Percentiles rank a stretch among this genome's conserved stretches.
phyloP scores from a whole-genome alignment of 2,329 filamentous ascomycete genomes.

The Monilinia aucupariae region DNA sequence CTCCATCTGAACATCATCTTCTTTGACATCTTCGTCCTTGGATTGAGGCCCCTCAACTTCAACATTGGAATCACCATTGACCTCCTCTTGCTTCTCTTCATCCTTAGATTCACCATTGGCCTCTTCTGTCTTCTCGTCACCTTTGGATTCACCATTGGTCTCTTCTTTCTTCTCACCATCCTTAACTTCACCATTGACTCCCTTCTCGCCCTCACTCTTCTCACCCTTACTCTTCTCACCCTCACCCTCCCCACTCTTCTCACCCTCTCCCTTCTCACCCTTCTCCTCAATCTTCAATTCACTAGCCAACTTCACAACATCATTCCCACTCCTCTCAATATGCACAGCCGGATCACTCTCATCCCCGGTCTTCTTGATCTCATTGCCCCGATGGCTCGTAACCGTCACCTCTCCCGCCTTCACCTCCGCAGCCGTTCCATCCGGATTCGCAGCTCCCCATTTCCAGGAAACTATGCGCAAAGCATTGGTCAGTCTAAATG shows the following conservation, averaged over 20 bases:
- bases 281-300: slow-evolving; percentile 48
- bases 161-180: slow-evolving; percentile 19
- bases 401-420: slow-evolving; percentile 56
- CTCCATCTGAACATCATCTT: slow-evolving; percentile 17
- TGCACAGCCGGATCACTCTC: slow-evolving; percentile 56
- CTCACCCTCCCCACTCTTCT: slow-evolving; percentile 3
- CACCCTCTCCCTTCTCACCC: slow-evolving; percentile 13
- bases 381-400: slow-evolving; percentile 57
- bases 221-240: slow-evolving; percentile 38
- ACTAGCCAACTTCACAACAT: slow-evolving; percentile 58
- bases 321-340: slow-evolving; percentile 54
- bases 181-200: slow-evolving; percentile 16
- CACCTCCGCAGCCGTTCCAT: slow-evolving; percentile 53
- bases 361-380: slow-evolving; percentile 57
- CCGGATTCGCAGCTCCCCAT: slow-evolving; percentile 51
- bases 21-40: slow-evolving; percentile 21
- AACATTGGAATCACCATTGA: slow-evolving; percentile 17
- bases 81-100: slow-evolving; percentile 24
- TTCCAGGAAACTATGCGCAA: slow-evolving; percentile 53
- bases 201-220: slow-evolving; percentile 27
- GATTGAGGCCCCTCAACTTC: slow-evolving; percentile 5
- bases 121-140: slow-evolving; percentile 18
- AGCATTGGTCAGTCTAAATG: background rate
- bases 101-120: slow-evolving; percentile 27
- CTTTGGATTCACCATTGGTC: slow-evolving; percentile 22